phyloP scores from a whole-genome alignment of 495 filamentous ascomycete genomes.

The Penicillium turbatum region DNA sequence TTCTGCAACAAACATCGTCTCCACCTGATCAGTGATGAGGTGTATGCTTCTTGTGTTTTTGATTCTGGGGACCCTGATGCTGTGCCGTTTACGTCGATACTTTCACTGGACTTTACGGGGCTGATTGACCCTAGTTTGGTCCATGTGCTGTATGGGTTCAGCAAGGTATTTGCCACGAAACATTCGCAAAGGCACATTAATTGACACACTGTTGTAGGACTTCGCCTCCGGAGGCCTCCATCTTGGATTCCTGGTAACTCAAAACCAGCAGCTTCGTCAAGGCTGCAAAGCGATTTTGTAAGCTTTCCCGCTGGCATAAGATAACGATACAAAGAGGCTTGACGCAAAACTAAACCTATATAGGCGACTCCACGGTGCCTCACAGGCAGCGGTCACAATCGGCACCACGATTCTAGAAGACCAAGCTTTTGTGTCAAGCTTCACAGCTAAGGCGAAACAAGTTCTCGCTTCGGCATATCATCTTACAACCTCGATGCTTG shows the following conservation, averaged over 20 bases:
- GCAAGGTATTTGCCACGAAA: slow-evolving; percentile 34
- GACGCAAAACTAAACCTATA: neutral
- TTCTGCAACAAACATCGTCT: slow-evolving; percentile 51
- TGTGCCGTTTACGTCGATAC: slow-evolving; percentile 48
- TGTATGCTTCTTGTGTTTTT: slow-evolving; percentile 55
- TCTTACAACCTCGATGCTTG: slow-evolving; percentile 22
- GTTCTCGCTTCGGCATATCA: slow-evolving; percentile 26
- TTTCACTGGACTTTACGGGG: slow-evolving; percentile 39
- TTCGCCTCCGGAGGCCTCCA: slow-evolving; percentile 53
- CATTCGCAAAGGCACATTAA: too few species aligned
- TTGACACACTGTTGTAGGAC: slow-evolving; percentile 31
- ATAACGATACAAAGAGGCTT: too few species aligned
- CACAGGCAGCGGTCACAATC: slow-evolving; percentile 32
- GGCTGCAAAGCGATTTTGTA: slow-evolving; percentile 30
- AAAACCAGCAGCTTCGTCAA: slow-evolving; percentile 26
- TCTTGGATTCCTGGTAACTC: slow-evolving; percentile 49
- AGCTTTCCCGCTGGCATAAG: neutral
- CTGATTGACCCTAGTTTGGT: slow-evolving; percentile 48
- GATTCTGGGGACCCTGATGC: slow-evolving; percentile 30
- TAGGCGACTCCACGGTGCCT: slow-evolving; percentile 36
- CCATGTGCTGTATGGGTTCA: slow-evolving; percentile 58
- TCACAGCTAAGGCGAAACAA: slow-evolving; percentile 22
- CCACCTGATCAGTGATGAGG: slow-evolving; percentile 59
- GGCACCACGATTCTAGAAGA: slow-evolving; percentile 38
- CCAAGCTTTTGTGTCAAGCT: slow-evolving; percentile 26